phyloP scores from a whole-genome alignment of 768 basidiomycete species.

The Panaeolus cyanescens region DNA sequence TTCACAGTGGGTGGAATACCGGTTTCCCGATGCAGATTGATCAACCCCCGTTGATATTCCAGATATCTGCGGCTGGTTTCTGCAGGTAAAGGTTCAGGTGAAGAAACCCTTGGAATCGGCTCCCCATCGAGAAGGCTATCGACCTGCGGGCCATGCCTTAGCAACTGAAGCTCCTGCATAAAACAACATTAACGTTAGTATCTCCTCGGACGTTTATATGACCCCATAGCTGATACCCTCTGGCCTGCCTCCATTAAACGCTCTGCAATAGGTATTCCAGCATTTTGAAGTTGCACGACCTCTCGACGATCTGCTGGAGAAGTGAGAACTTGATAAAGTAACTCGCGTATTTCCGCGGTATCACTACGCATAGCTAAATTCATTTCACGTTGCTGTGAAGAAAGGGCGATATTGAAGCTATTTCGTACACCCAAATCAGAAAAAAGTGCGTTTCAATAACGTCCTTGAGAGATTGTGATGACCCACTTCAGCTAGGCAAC shows the following conservation, averaged over 20 bases:
- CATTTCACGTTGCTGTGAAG: constrained; percentile 30
- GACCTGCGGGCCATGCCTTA: not conserved
- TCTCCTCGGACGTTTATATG: not conserved
- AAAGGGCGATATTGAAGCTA: constrained; percentile 29
- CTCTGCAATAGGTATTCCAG: constrained; percentile 42
- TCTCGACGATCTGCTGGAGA: constrained; percentile 35
- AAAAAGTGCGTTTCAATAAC: not conserved
- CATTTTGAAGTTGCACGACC: constrained; percentile 38
- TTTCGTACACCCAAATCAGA: not conserved
- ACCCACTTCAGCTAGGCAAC: constrained; percentile 18
- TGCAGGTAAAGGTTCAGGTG: constrained; percentile 16
- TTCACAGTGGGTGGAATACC: constrained; percentile 57
- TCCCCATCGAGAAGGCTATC: not conserved
- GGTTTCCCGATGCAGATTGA: constrained; percentile 49
- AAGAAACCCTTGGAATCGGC: not conserved
- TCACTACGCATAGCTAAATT: constrained; percentile 28
- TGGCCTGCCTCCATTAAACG: constrained; percentile 57
- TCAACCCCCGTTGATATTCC: constrained; percentile 46
- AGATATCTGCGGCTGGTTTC: constrained; percentile 35
- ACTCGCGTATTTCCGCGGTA: constrained; percentile 34
- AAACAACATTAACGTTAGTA: not conserved
- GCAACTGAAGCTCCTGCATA: not conserved
- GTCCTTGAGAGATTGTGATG: not conserved
- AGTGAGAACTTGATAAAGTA: constrained; percentile 41
- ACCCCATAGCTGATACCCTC: no score